Evolutionary conservation across 78 protist genomes (phyloP).

Genomic region (Dictyostelium intermedium): DNA sequence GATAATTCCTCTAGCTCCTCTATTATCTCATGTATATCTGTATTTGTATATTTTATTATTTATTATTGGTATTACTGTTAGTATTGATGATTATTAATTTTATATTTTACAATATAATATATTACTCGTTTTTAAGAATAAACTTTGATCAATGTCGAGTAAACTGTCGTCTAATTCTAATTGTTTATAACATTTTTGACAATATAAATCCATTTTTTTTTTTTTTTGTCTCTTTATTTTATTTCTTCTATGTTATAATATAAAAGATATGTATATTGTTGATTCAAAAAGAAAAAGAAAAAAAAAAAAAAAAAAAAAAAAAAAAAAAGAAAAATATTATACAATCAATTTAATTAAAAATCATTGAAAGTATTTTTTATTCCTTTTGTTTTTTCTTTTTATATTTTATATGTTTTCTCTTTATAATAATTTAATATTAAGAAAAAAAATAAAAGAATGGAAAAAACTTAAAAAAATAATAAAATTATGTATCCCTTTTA

Average conservation of each 20-base stretch:
- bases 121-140: conserved; percentile 48
- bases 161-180: conserved; percentile 55
- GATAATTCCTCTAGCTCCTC: neutral
- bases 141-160: conserved; percentile 50
- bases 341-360: too few relatives aligned
- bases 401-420: too few relatives aligned
- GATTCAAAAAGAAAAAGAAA: neutral
- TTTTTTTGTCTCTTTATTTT: neutral
- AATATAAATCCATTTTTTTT: conserved; percentile 45
- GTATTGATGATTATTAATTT: too few relatives aligned
- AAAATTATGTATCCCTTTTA: neutral
- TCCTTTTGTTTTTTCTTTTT: too few relatives aligned
- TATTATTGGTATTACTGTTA: neutral
- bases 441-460: too few relatives aligned
- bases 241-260: neutral
- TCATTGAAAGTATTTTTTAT: too few relatives aligned
- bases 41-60: neutral
- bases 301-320: neutral
- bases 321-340: neutral
- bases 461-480: neutral
- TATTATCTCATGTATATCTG: neutral
- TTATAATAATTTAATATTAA: neutral
- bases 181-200: conserved; percentile 74
- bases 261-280: neutral
- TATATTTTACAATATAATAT: neutral